A percentile compares a stretch with the other conserved stretches of the same genome.
phyloP scores from a whole-genome alignment of 352 stramenopile species.

The Poterioochromonas sp. region DNA sequence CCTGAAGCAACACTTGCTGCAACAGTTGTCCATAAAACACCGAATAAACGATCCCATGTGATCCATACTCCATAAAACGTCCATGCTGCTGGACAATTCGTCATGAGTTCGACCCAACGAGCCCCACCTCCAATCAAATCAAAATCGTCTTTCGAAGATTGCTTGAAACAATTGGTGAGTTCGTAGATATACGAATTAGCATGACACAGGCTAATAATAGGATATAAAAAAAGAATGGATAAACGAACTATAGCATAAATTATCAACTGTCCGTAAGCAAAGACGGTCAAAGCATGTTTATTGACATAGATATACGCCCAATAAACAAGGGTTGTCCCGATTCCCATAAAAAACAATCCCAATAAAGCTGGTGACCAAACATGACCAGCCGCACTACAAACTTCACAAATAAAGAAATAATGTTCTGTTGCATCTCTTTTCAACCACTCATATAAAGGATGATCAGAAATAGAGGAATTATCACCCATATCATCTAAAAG shows the following conservation, averaged over 20 bases:
- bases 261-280: no score
- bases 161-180: neutral
- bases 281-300: no score
- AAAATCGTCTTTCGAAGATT: neutral
- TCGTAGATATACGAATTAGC: neutral
- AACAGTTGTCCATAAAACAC: neutral
- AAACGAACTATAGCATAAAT: neutral
- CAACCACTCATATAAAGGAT: no score
- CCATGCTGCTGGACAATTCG: neutral
- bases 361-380: neutral
- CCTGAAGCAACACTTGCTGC: no score
- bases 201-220: neutral
- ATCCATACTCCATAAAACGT: slow-evolving; percentile 9
- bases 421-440: neutral
- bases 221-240: neutral
- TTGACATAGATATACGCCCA: no score
- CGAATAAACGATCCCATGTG: neutral
- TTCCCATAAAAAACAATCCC: neutral
- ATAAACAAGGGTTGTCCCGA: no score
- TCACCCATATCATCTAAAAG: neutral
- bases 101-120: neutral
- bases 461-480: neutral
- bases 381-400: neutral
- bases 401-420: neutral
- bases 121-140: neutral